Percentiles rank a stretch among this genome's conserved stretches.
Evolutionary conservation across 768 basidiomycete species (phyloP).

Genomic region (Steccherinum ochraceum): DNA sequence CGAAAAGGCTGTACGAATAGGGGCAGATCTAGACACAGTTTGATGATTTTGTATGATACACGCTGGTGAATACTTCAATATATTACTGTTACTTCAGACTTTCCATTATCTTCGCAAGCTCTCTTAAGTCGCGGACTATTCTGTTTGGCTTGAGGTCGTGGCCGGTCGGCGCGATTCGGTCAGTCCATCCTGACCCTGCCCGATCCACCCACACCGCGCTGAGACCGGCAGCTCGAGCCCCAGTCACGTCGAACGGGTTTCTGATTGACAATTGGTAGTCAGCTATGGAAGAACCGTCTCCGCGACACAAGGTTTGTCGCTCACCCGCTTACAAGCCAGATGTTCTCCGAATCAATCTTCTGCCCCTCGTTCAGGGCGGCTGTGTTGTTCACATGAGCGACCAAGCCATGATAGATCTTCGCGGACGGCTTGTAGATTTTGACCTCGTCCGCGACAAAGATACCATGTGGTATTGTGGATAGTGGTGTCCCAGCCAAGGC

Average conservation of each 20-base stretch:
- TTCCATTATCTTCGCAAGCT: slow-evolving; percentile 10
- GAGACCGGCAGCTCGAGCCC: slow-evolving; percentile 19
- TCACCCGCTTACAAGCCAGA: slow-evolving; percentile 28
- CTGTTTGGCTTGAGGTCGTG: slow-evolving; percentile 7
- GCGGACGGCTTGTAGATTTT: slow-evolving; percentile 21
- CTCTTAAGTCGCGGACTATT: slow-evolving; percentile 13
- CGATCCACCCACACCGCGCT: slow-evolving; percentile 25
- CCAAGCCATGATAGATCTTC: slow-evolving; percentile 19
- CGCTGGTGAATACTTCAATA: not conserved
- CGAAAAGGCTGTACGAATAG: too few relatives aligned
- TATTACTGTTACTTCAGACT: too few relatives aligned
- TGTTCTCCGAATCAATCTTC: slow-evolving; percentile 3
- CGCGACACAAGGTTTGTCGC: slow-evolving; percentile 5
- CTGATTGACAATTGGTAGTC: slow-evolving; percentile 9
- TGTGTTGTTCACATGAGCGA: slow-evolving; percentile 10
- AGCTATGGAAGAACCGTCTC: not conserved
- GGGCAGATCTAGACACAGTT: too few relatives aligned
- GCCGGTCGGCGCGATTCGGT: slow-evolving; percentile 8
- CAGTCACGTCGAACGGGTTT: slow-evolving; percentile 27
- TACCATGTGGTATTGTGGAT: not conserved
- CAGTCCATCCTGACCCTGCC: slow-evolving; percentile 19
- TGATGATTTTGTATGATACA: too few relatives aligned
- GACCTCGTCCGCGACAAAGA: slow-evolving; percentile 16
- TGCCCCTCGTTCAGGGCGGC: not conserved
- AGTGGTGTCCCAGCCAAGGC: slow-evolving; percentile 12